A percentile compares a stretch with the other conserved stretches of the same genome.
Conservation (phyloP, 805 yeast genomes). For the Lipomyces chichibuensis region DNA sequence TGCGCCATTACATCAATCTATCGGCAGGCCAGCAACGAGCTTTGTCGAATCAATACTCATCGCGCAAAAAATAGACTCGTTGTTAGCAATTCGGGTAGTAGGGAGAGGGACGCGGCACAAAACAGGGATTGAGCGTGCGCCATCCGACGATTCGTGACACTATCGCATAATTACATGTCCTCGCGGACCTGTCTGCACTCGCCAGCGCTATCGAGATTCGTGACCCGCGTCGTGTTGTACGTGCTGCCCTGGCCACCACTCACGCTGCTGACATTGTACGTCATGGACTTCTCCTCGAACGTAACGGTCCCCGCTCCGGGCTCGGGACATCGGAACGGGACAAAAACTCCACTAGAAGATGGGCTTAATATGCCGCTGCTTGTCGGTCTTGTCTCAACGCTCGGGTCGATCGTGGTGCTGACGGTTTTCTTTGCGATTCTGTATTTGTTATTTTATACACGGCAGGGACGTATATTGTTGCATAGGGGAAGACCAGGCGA, state of each 20-base stretch:
- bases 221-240: slow-evolving; percentile 1
- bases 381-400: slow-evolving; percentile 46
- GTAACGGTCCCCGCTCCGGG: background rate
- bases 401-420: slow-evolving; percentile 40
- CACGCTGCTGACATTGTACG: background rate
- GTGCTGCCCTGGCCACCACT: slow-evolving; percentile 16
- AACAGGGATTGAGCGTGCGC: background rate
- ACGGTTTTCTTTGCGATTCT: slow-evolving; percentile 44
- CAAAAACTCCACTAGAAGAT: slow-evolving; percentile 14
- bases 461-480: slow-evolving; percentile 44
- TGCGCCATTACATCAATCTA: background rate
- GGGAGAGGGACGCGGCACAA: background rate
- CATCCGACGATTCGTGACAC: background rate
- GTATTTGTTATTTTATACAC: slow-evolving; percentile 44
- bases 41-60: background rate
- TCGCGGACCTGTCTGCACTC: slow-evolving; percentile 1
- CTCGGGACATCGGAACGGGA: slow-evolving; percentile 9
- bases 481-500: slow-evolving; percentile 57
- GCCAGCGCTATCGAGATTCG: slow-evolving; percentile 7
- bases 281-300: slow-evolving; percentile 4
- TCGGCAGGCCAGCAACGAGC: background rate
- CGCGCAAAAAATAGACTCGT: background rate
- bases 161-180: background rate
- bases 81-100: background rate
- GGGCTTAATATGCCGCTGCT: slow-evolving; percentile 46